Evolutionary conservation across 2,329 filamentous ascomycete species (phyloP).

Genomic region (Apiospora sp.): DNA sequence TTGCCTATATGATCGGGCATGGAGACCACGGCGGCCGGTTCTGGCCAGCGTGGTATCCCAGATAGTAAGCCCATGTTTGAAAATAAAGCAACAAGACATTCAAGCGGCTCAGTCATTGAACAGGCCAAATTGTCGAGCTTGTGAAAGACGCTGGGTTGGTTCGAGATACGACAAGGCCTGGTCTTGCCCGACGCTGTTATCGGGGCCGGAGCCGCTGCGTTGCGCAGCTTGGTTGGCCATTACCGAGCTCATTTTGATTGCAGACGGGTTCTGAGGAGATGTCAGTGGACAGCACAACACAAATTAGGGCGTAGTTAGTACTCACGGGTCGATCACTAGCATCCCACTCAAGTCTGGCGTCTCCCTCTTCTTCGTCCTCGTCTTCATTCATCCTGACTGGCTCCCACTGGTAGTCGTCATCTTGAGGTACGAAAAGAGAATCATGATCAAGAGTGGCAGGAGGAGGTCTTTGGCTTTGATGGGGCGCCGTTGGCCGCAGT

Average conservation of each 20-base stretch:
- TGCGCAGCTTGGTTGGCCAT: constrained; percentile 38
- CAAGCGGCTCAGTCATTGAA: constrained; percentile 43
- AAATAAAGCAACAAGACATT: neutral
- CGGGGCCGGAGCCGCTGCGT: neutral
- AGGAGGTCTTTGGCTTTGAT: constrained; percentile 62
- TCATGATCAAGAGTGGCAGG: constrained; percentile 68
- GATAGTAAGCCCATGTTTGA: neutral
- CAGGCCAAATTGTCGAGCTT: constrained; percentile 61
- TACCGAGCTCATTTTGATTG: constrained; percentile 52
- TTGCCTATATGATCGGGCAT: neutral
- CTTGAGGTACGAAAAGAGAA: constrained; percentile 73
- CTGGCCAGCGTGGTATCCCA: neutral
- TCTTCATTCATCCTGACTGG: constrained; percentile 67
- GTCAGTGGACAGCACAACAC: constrained; percentile 34
- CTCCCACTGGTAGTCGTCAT: constrained; percentile 77
- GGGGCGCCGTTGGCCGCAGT: constrained; percentile 41
- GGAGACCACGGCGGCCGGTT: neutral
- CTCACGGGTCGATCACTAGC: constrained; percentile 69
- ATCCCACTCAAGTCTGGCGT: constrained; percentile 78
- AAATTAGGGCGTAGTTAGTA: constrained; percentile 35
- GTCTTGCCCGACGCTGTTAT: neutral
- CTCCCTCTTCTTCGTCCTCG: constrained; percentile 66
- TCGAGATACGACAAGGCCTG: constrained; percentile 56
- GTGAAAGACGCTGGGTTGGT: constrained; percentile 77
- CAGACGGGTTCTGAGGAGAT: constrained; percentile 50